Evolutionary conservation across 176 grass and related monocot species (phyloP).

Genomic region (Cenchrus fungigraminus): DNA sequence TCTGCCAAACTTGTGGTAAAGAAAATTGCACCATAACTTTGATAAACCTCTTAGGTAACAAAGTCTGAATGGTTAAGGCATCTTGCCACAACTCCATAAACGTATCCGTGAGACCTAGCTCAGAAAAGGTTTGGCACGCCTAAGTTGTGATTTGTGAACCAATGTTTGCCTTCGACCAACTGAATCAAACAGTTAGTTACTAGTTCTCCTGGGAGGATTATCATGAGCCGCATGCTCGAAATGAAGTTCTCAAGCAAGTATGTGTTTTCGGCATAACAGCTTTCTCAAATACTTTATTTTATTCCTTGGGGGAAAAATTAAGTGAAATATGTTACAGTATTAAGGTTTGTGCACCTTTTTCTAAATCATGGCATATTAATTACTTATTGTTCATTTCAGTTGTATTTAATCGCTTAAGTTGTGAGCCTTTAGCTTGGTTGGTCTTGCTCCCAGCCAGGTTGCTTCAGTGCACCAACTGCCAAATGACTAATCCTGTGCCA

Average conservation of each 20-base stretch:
- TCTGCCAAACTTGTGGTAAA: neutral
- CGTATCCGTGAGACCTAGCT: neutral
- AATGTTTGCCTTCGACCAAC: conserved; percentile 1
- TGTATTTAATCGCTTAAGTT: neutral
- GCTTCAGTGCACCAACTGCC: neutral
- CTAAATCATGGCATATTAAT: neutral
- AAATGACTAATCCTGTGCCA: conserved; percentile 21
- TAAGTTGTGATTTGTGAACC: conserved; percentile 17
- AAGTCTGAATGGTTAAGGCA: neutral
- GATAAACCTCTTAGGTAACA: neutral
- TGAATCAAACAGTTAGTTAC: conserved; percentile 5
- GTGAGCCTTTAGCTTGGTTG: neutral
- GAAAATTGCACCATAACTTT: neutral
- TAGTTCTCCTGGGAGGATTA: neutral
- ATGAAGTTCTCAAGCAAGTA: neutral
- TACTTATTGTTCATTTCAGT: neutral
- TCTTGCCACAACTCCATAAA: neutral
- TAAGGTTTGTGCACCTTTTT: neutral
- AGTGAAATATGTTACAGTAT: neutral
- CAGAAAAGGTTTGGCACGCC: neutral
- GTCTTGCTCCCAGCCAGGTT: neutral
- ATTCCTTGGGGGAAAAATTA: neutral
- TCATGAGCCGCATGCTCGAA: neutral
- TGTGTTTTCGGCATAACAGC: neutral
- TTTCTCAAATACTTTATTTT: neutral